phyloP scores from a whole-genome alignment of 139 green algal species.

The Chlorella vulgaris region DNA sequence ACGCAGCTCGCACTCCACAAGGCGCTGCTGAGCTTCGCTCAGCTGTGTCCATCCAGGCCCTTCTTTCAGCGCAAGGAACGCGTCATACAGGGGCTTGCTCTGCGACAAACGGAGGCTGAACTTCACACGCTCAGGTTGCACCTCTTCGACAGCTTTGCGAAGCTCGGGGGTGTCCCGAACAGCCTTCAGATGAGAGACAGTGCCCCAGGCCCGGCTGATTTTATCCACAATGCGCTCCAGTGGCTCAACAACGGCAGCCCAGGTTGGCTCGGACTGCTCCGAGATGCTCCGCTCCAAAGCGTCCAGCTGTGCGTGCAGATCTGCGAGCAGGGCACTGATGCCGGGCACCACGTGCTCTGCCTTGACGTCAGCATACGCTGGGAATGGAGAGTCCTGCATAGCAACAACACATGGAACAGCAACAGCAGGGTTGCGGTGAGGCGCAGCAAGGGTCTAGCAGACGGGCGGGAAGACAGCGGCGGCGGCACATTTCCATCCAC shows the following conservation, averaged over 20 bases:
- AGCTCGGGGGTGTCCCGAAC: conserved; percentile 91
- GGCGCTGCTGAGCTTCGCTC: conserved; percentile 77
- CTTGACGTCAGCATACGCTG: conserved; percentile 81
- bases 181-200: conserved; percentile 94
- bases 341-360: conserved; percentile 92
- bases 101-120: conserved; percentile 85
- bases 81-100: conserved; percentile 20
- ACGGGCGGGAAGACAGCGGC: too few species aligned
- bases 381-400: conserved; percentile 71
- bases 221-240: conserved; percentile 87
- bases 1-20: conserved; percentile 83
- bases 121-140: conserved; percentile 93
- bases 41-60: conserved; percentile 64
- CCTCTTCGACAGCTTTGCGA: conserved; percentile 90
- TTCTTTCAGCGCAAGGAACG: conserved; percentile 23
- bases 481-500: too few species aligned
- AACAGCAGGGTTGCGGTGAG: too few species aligned
- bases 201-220: conserved; percentile 85
- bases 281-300: conserved; percentile 67
- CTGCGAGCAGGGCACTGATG: conserved; percentile 74
- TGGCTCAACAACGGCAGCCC: conserved; percentile 83
- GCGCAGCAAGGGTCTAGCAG: too few species aligned
- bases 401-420: too few species aligned
- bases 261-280: conserved; percentile 73
- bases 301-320: conserved; percentile 80